These are phyloP conservation scores for Globisporangium cylindrosporum DNA, from an alignment of 352 stramenopile genomes.

Conservation along the genomic window DNA sequence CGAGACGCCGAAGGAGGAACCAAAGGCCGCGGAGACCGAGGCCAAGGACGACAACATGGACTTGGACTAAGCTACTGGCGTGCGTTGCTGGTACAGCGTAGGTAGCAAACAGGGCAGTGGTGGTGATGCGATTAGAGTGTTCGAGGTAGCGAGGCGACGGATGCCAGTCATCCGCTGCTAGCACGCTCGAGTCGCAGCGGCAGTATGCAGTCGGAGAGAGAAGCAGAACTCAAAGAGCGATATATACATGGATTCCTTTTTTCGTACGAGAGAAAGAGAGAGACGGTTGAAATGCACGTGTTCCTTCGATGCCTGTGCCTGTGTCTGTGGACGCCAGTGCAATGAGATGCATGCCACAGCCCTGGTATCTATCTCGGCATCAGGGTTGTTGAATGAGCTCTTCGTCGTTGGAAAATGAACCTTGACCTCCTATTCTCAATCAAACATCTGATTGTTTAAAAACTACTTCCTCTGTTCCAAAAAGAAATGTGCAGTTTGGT, in stretches of 20 bases:
- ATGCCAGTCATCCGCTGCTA: background rate
- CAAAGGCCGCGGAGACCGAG: slow-evolving; percentile 30
- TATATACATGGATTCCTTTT: slow-evolving; percentile 18
- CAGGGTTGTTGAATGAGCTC: too few species aligned
- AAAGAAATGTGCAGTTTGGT: too few species aligned
- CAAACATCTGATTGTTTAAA: too few species aligned
- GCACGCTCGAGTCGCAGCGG: background rate
- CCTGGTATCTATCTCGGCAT: too few species aligned
- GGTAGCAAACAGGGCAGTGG: background rate
- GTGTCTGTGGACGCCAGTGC: background rate
- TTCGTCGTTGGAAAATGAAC: too few species aligned
- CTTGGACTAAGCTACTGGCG: slow-evolving; percentile 54
- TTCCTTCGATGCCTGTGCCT: background rate
- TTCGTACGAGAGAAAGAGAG: background rate
- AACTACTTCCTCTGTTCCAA: too few species aligned
- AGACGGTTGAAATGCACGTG: background rate
- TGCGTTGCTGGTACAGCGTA: background rate
- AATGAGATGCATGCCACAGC: too few species aligned
- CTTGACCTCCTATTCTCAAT: too few species aligned
- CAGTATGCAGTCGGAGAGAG: background rate
- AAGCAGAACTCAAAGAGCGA: background rate
- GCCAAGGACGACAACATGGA: slow-evolving; percentile 83
- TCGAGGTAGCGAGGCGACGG: background rate
- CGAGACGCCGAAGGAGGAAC: slow-evolving; percentile 48
- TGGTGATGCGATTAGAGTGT: background rate